A percentile compares a stretch with the other conserved stretches of the same genome.
phyloP scores from a whole-genome alignment of 495 filamentous ascomycete genomes.

The Collariella sp. region DNA sequence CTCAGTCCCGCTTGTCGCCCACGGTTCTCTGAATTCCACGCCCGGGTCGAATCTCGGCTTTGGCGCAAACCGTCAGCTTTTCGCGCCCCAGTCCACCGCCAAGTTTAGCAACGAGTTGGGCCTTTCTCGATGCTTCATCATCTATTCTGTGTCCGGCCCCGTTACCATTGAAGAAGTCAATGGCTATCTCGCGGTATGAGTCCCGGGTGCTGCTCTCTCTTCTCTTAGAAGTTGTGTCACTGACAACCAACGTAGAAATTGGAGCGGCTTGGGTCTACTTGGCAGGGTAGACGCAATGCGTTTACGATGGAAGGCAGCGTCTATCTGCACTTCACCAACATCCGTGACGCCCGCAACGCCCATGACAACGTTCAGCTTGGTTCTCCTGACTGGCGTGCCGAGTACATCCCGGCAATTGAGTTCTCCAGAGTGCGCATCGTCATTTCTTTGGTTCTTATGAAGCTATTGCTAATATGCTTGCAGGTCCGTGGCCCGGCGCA shows the following conservation, averaged over 20 bases:
- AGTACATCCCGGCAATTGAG: slow-evolving; percentile 41
- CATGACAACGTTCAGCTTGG: slow-evolving; percentile 37
- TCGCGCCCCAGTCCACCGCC: slow-evolving; percentile 4
- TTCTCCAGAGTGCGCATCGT: slow-evolving; percentile 28
- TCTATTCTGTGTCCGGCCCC: slow-evolving; percentile 22
- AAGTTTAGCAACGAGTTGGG: slow-evolving; percentile 31
- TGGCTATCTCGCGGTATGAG: slow-evolving; percentile 33
- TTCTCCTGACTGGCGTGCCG: slow-evolving; percentile 41
- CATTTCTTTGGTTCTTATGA: neutral
- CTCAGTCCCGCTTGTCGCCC: slow-evolving; percentile 22
- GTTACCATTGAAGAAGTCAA: slow-evolving; percentile 27
- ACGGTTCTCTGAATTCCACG: slow-evolving; percentile 20
- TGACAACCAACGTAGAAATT: slow-evolving; percentile 23
- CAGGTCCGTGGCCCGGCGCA: neutral
- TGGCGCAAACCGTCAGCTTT: slow-evolving; percentile 1
- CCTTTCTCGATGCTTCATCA: slow-evolving; percentile 32
- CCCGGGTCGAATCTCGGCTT: neutral
- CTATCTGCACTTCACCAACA: slow-evolving; percentile 50
- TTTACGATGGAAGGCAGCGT: slow-evolving; percentile 27
- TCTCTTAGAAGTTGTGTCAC: neutral
- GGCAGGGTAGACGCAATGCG: slow-evolving; percentile 25
- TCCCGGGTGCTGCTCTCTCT: too few relatives aligned
- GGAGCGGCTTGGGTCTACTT: slow-evolving; percentile 20
- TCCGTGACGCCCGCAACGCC: slow-evolving; percentile 46
- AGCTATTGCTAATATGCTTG: slow-evolving; percentile 12